Conservation (phyloP, 495 filamentous ascomycete genomes). For the Chaetomium tenue region DNA sequence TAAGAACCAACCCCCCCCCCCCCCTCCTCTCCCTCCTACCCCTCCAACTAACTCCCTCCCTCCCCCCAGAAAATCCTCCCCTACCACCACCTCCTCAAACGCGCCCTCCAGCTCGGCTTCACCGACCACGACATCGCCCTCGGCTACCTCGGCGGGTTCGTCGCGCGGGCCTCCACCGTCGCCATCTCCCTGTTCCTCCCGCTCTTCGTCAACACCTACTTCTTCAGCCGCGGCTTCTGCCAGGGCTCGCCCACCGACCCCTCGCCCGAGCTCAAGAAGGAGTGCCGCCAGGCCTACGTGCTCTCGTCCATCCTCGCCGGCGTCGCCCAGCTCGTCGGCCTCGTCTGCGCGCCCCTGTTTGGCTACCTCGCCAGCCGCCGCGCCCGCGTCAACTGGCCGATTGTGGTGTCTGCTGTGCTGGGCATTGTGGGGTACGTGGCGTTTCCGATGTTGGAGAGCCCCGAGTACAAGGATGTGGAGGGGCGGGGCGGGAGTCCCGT, state of each 20-base stretch:
- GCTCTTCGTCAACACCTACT: constrained; percentile 85
- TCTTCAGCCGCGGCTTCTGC: constrained; percentile 77
- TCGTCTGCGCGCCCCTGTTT: constrained; percentile 81
- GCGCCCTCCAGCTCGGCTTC: constrained; percentile 65
- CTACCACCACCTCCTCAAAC: constrained; percentile 47
- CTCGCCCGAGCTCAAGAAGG: constrained; percentile 67
- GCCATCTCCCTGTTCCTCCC: constrained; percentile 93
- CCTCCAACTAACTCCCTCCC: background rate
- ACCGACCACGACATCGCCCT: constrained; percentile 73
- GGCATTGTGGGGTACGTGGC: constrained; percentile 73
- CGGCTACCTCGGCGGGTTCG: constrained; percentile 90
- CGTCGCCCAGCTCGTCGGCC: constrained; percentile 78
- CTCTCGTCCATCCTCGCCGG: constrained; percentile 83
- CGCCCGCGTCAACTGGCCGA: constrained; percentile 65
- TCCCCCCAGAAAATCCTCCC: constrained; percentile 37
- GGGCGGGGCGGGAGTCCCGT: constrained; percentile 59
- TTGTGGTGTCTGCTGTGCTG: constrained; percentile 65
- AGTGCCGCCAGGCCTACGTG: constrained; percentile 80
- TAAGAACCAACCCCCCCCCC: constrained; percentile 8
- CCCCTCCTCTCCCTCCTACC: background rate
- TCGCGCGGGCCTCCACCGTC: constrained; percentile 92
- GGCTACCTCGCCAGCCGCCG: constrained; percentile 67
- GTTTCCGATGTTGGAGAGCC: constrained; percentile 68
- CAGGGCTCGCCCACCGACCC: constrained; percentile 56
- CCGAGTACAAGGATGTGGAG: constrained; percentile 60